phyloP scores from a whole-genome alignment of 208 protist genomes.

The Tritrichomonas musculus region DNA sequence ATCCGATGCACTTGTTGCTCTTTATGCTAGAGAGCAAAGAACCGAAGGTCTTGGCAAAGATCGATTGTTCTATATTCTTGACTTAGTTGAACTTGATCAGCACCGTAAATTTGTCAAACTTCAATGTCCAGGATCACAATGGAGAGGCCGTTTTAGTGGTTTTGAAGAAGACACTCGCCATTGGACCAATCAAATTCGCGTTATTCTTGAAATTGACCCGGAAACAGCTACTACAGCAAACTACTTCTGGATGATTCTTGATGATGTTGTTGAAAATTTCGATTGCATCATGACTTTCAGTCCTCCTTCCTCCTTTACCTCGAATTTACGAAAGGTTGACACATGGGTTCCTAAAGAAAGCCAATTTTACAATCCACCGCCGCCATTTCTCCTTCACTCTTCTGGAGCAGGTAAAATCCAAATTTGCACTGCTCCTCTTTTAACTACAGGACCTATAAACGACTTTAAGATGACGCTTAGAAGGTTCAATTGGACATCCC shows the following conservation, averaged over 20 bases:
- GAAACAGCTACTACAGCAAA: not conserved
- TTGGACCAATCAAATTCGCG: constrained; percentile 18
- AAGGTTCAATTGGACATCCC: not conserved
- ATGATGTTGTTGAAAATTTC: constrained; percentile 18
- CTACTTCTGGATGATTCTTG: constrained; percentile 20
- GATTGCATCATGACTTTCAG: not conserved
- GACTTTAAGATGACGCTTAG: not conserved
- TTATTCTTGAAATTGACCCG: constrained; percentile 13
- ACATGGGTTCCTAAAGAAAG: not conserved
- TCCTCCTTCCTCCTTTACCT: not conserved
- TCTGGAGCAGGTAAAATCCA: not conserved
- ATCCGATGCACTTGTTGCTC: not conserved
- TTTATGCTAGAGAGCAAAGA: not conserved
- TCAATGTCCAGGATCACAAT: not conserved
- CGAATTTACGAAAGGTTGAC: not conserved
- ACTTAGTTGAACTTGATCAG: not conserved
- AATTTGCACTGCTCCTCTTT: not conserved
- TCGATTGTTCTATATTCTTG: not conserved
- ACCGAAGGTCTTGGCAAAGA: not conserved
- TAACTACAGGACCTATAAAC: not conserved
- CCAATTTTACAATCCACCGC: not conserved
- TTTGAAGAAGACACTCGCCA: constrained; percentile 14
- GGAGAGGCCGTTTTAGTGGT: not conserved
- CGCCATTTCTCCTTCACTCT: not conserved
- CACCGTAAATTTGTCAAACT: not conserved